Conservation (phyloP, 1,284 basidiomycete species). For the Kwoniella shivajii region DNA sequence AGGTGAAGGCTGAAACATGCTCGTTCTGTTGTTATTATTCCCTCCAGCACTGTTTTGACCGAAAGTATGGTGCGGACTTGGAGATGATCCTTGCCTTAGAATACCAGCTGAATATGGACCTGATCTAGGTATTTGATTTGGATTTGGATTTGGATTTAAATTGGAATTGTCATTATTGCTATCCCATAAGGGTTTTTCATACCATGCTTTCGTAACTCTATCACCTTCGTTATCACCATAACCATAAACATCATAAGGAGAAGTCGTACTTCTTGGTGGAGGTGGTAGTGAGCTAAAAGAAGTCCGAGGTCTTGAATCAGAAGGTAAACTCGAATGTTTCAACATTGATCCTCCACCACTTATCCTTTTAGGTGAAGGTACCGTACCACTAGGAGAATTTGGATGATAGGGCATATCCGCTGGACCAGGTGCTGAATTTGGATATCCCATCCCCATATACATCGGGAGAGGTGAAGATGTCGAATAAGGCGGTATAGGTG, state of each 20-base stretch:
- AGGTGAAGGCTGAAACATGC: background rate
- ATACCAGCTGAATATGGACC: too few species aligned
- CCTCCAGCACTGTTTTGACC: too few species aligned
- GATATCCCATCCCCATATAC: background rate
- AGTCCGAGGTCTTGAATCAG: background rate
- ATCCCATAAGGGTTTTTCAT: constrained; percentile 33
- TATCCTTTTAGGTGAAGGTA: background rate
- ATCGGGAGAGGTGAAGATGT: too few species aligned
- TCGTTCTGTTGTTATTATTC: too few species aligned
- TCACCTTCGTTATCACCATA: background rate
- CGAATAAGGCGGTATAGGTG: background rate
- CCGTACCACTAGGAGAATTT: too few species aligned
- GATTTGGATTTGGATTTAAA: background rate
- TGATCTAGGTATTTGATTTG: background rate
- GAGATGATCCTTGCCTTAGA: too few species aligned
- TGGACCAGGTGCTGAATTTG: background rate
- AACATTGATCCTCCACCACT: background rate
- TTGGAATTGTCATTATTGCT: background rate
- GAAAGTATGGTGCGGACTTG: too few species aligned
- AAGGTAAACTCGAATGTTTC: background rate
- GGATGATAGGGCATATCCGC: background rate
- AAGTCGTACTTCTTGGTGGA: background rate
- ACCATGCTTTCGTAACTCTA: constrained; percentile 29
- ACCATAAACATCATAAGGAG: background rate
- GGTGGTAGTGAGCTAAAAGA: background rate